Conservation (phyloP, 73 alveolate genomes). For the Symbiodinium natans region DNA sequence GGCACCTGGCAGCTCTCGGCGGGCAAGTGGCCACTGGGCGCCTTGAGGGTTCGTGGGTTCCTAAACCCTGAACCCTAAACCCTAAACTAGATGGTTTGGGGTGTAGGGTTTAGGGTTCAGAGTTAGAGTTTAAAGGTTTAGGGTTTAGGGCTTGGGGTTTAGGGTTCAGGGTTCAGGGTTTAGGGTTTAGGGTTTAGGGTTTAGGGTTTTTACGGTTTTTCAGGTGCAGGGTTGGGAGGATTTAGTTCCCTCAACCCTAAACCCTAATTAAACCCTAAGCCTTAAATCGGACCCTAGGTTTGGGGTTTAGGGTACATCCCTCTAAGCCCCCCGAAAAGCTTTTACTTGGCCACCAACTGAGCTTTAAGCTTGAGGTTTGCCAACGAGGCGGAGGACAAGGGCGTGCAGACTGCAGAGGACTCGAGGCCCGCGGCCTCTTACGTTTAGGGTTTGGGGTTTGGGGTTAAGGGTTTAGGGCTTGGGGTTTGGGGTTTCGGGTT, state of each 20-base stretch:
- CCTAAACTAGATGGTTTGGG: background rate
- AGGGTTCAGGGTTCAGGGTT: background rate
- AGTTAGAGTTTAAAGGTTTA: background rate
- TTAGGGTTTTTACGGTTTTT: background rate
- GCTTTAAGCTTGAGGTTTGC: background rate
- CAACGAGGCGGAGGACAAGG: conserved; percentile 26
- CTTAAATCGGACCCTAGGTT: too few species aligned
- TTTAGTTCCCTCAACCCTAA: too few species aligned
- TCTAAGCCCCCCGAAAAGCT: too few species aligned
- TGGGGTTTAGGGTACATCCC: too few species aligned
- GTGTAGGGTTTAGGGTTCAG: background rate
- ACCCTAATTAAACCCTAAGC: too few species aligned
- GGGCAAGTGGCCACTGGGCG: conserved; percentile 25
- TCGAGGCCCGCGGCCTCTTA: background rate
- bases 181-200: background rate
- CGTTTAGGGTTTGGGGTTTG: too few species aligned
- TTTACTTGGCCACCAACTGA: too few species aligned
- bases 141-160: background rate
- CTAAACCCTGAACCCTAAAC: too few species aligned
- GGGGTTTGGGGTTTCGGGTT: too few species aligned
- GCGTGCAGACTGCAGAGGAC: conserved; percentile 32
- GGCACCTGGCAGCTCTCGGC: conserved; percentile 82
- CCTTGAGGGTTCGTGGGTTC: background rate
- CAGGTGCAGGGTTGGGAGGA: too few species aligned
- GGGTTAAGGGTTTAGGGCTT: too few species aligned